These are phyloP conservation scores for Fulvia fulva DNA, from an alignment of 2,329 filamentous ascomycete genomes.

Conservation along the genomic window DNA sequence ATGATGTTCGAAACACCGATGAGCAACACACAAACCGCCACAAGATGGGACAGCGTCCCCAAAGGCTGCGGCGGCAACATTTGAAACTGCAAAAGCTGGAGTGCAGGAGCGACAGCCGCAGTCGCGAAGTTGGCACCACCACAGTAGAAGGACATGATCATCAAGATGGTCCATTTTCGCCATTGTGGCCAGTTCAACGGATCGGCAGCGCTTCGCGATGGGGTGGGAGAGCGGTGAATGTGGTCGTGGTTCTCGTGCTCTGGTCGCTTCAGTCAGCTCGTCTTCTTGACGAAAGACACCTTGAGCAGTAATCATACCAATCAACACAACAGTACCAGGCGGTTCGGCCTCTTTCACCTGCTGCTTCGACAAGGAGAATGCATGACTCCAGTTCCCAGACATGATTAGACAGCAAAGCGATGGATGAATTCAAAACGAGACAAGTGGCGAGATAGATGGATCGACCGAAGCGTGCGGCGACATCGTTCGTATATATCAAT, in stretches of 20 bases:
- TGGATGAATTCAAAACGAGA: neutral
- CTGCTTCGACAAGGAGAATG: constrained; percentile 38
- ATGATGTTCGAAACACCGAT: constrained; percentile 38
- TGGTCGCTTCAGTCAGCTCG: constrained; percentile 4
- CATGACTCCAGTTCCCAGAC: constrained; percentile 32
- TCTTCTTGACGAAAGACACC: too few species aligned
- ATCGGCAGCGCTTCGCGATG: constrained; percentile 38
- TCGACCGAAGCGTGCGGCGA: neutral
- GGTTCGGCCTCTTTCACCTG: constrained; percentile 37
- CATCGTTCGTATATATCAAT: neutral
- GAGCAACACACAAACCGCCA: constrained; percentile 39
- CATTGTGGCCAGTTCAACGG: constrained; percentile 39
- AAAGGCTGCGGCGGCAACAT: constrained; percentile 32
- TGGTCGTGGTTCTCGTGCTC: constrained; percentile 35
- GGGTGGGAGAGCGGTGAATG: constrained; percentile 36
- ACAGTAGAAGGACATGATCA: constrained; percentile 37
- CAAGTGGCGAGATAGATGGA: constrained; percentile 1
- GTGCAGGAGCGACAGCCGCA: constrained; percentile 35
- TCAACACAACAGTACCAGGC: constrained; percentile 38
- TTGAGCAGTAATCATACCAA: constrained; percentile 30
- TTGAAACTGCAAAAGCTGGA: constrained; percentile 28
- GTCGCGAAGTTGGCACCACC: constrained; percentile 38
- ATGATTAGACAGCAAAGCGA: constrained; percentile 23
- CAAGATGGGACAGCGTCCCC: constrained; percentile 34
- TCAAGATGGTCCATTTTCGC: constrained; percentile 36